Evolutionary conservation across 495 filamentous ascomycete genomes (phyloP), one percentile per base, ranked within the genome.

Genomic region (Aspergillus cristatus): DNA sequence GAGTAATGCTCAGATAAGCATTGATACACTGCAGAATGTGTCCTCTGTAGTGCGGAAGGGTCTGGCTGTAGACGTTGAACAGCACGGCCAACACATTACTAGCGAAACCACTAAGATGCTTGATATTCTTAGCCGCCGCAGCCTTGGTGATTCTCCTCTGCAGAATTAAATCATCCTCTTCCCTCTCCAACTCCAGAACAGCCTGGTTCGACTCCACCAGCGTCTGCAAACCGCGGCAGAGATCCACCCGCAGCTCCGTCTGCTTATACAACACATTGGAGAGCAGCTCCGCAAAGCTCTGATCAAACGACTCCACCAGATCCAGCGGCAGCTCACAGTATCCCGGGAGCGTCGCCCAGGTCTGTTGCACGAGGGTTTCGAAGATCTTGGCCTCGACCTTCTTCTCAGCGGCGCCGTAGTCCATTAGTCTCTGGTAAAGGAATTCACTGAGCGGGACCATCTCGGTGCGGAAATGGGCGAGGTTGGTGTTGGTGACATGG

Each of bases 61-160:
- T 97, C 53, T 93, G 80, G 52, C 82, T 93, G 64, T 97, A 98
- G 17, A 97, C 90, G 53, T 98, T 98, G 70, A 97, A 97, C 28
- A 98, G 70, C 2, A 97, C 91, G 2, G 91, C 87, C 18, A 98
- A 72, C 47, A 97, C 55, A 44, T 98, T 96, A 34, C 82, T 78
- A 6, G 90, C 74, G 56, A 93, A 88, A 3, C 57, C 53, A 3
- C 83, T 76, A 7, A 98, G 69, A 56, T 94, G 81, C 15, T 74
- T 67, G 28, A 97, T 59, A 52, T 94, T 94, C 57, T 78, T 75
- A 53, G 74, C 58, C 0, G 91, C 91, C 24, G 75, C 68, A 22
- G 58, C 72, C 64, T 84, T 88, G 14, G 82, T 78, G 26, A 94
- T 76, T 34, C 86, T 72, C 39, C 74, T 71, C 49, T 81, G 80